These are phyloP conservation scores for Xerocomellus amylosporus DNA, from an alignment of 768 basidiomycete genomes.

Conservation along the genomic window DNA sequence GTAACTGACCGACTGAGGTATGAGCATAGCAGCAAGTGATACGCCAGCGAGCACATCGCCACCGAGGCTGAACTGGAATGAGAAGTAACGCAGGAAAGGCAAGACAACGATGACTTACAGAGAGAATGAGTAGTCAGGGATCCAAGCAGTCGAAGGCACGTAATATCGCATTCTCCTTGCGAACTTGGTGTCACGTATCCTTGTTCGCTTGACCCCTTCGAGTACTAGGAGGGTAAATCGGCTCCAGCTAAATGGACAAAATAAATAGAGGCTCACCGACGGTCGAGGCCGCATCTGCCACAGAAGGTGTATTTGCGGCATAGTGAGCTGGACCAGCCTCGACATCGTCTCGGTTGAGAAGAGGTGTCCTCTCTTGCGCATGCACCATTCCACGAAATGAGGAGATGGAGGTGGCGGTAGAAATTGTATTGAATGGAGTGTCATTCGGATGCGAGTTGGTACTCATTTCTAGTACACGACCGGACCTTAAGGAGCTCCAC, in stretches of 20 bases:
- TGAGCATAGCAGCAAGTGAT: conserved; percentile 81
- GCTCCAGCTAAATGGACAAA: not conserved
- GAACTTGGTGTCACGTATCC: conserved; percentile 30
- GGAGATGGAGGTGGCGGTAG: conserved; percentile 27
- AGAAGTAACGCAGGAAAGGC: not conserved
- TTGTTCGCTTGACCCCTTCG: conserved; percentile 14
- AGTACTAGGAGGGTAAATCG: not conserved
- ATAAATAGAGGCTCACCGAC: conserved; percentile 12
- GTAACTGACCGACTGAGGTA: conserved; percentile 89
- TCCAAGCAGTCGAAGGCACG: conserved; percentile 74
- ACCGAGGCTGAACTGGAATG: conserved; percentile 40
- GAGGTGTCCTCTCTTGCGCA: conserved; percentile 22
- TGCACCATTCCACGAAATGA: conserved; percentile 26
- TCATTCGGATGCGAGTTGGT: conserved; percentile 1
- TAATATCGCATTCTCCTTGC: conserved; percentile 66
- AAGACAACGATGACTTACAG: conserved; percentile 44
- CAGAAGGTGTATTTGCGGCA: conserved; percentile 12
- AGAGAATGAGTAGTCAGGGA: conserved; percentile 69
- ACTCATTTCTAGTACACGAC: conserved; percentile 13
- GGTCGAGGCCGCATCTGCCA: conserved; percentile 17
- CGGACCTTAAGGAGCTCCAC: not conserved
- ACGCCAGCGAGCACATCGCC: conserved; percentile 83
- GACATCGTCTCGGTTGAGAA: conserved; percentile 25
- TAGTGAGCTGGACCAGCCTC: conserved; percentile 27
- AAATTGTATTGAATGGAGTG: conserved; percentile 20